Evolutionary conservation across 768 basidiomycete genomes (phyloP), one percentile per base, ranked within the genome.

Genomic region (Coprinellus micaceus): DNA sequence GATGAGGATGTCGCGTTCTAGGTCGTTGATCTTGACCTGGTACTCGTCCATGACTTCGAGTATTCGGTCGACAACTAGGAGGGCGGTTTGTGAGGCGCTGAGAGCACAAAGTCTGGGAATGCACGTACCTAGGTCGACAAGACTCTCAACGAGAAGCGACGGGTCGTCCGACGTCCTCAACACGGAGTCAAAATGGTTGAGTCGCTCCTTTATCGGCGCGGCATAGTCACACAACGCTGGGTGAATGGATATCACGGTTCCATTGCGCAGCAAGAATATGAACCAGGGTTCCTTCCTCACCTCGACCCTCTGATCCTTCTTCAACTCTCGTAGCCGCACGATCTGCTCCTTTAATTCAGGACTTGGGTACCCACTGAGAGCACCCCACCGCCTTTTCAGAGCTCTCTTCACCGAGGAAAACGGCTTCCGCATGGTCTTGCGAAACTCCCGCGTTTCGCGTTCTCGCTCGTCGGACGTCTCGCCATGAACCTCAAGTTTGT

Each of bases 31-130:
- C 61, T 80, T 82, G 56, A 75, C 69, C 57, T 85, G 84, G 65
- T 86, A 88, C 58, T 83, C 81, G 53, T 88, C 86, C 36, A 86
- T 78, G 21, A 88, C 77, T 60, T 85, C 82, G 17, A 89, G 65
- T 0, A 82, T 77, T 30, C 80, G 77, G 66, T 89, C 87, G 5
- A 87, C 85, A 19, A 83, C 84, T 85, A 44, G 39, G 39, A 47
- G 17, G 4, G 15, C 24, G 19, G 17, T 19, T 24, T 17, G n/a
- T n/a, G n/a, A 50, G 25, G 19, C 24, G 17, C 17, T 6, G 13
- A 29, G 21, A 21, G 41, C n/a, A 47, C 6, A 13, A 29, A 25
- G 46, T 2, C 41, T 10, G 26, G 28, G 22, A 24, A 1, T 5
- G 11, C 33, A 63, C 70, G 28, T 41, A 76, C 76, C 64, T 11